A percentile compares a stretch with the other conserved stretches of the same genome.
Evolutionary conservation across 768 basidiomycete genomes (phyloP).

Genomic region (Xanthoconium purpureum): DNA sequence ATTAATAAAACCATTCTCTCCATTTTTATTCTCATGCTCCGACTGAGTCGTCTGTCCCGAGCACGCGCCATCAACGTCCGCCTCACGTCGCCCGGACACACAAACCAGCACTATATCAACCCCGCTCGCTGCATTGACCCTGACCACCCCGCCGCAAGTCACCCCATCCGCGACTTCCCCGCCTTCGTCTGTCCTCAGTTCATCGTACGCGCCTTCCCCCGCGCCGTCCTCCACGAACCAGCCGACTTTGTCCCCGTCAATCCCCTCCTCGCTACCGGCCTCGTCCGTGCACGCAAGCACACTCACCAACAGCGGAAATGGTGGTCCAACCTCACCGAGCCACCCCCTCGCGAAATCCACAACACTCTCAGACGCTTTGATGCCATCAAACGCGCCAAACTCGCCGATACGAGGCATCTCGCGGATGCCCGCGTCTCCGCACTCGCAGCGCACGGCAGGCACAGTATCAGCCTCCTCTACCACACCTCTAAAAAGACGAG

Average conservation of each 20-base stretch:
- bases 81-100: slow-evolving; percentile 10
- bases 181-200: slow-evolving; percentile 19
- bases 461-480: slow-evolving; percentile 18
- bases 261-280: slow-evolving; percentile 20
- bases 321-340: not conserved
- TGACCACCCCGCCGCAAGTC: slow-evolving; percentile 17
- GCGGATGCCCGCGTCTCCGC: slow-evolving; percentile 4
- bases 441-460: slow-evolving; percentile 7
- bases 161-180: slow-evolving; percentile 14
- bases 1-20: not conserved
- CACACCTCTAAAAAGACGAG: slow-evolving; percentile 22
- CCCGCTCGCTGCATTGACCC: slow-evolving; percentile 14
- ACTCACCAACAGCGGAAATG: not conserved
- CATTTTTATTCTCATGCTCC: not conserved
- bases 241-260: slow-evolving; percentile 15
- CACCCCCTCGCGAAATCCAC: no score
- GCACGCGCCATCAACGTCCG: slow-evolving; percentile 1
- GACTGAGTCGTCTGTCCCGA: not conserved
- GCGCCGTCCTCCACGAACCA: slow-evolving; percentile 16
- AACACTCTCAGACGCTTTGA: no score
- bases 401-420: not conserved
- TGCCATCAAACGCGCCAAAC: not conserved
- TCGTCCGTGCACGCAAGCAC: slow-evolving; percentile 1
- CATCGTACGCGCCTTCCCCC: slow-evolving; percentile 23
- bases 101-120: slow-evolving; percentile 13